Base-by-base conservation (phyloP, 2,329 filamentous ascomycete species). In the Sporothrix dimorphospora region DNA sequence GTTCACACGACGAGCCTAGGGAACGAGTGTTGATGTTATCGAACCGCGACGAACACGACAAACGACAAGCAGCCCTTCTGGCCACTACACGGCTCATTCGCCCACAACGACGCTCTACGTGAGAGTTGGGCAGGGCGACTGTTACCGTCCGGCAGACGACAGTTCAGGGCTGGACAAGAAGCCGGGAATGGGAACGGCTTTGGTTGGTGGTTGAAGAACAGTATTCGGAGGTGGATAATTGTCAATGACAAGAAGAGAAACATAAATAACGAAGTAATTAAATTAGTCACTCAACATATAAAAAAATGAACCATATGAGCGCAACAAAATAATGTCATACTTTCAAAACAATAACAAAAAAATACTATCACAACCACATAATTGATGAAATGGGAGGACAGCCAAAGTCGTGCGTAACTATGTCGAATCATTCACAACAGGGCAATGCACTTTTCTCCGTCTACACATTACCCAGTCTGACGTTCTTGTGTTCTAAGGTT, bases 101-200 rank as follows among this genome's bases (percentile, higher is more conserved):
- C n/a, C 7, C 5, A 34, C 21, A 3, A 34, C 38, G 24, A 27
- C 4, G 3, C 1, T 4, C n/a, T 14, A 1, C 21, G 19, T 30
- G 4, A 42, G 21, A 47, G n/a, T 8, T 47, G 61, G 61, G 57
- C 57, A 57, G 27, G 53, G 53, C 16, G 53, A 34, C 27, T 27
- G 3, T 30, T 19, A 38, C 7, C 16, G 7, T 40, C 42, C 16
- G 11, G 21, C 21, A 63, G 59, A 40, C 59, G 19, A 38, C 19
- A 59, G 55, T 34, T 19, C 19, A 42, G 59, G 34, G 59, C 16
- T 63, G 34, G 38, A 14, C 30, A 21, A 49, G 21, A 49, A 4
- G 42, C 47, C 30, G 47, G 16, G 30, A 55, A 42, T 40, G 47
- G n/a, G 47, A 42, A 40, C 30, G 66, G 65, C 47, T 68, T 53